A percentile compares a stretch with the other conserved stretches of the same genome.
Evolutionary conservation across 345 rosid genomes (phyloP).

Genomic region (Brassica napus): DNA sequence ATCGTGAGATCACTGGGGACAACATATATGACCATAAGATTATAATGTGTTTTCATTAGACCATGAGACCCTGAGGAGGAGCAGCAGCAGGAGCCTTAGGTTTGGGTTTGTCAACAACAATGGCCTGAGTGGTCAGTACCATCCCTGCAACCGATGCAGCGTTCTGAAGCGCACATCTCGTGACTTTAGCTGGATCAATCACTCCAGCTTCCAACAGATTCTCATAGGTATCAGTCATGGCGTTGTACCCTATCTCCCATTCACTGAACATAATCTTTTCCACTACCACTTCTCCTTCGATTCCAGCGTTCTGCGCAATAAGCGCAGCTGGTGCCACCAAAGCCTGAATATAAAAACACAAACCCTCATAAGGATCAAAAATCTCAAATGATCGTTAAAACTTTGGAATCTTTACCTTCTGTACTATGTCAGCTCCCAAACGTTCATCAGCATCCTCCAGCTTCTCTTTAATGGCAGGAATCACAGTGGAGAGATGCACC

Average conservation of each 20-base stretch:
- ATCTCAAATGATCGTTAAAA: neutral
- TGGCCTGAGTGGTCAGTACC: constrained; percentile 97
- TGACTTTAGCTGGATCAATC: constrained; percentile 92
- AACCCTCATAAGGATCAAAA: neutral
- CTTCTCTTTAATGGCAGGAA: constrained; percentile 75
- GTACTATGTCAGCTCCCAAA: constrained; percentile 91
- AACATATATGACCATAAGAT: too few species aligned
- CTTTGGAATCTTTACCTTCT: constrained; percentile 58
- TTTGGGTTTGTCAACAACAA: constrained; percentile 82
- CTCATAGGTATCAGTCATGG: constrained; percentile 87
- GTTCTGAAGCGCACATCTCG: constrained; percentile 90
- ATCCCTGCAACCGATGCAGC: constrained; percentile 95
- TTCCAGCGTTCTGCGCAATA: constrained; percentile 93
- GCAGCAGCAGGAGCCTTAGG: constrained; percentile 61
- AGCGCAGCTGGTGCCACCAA: constrained; percentile 80
- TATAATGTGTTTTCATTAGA: constrained; percentile 36
- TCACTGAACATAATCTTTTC: constrained; percentile 72
- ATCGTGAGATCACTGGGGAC: too few species aligned
- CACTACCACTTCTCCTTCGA: constrained; percentile 93
- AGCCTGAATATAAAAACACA: constrained; percentile 50
- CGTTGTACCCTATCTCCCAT: constrained; percentile 96
- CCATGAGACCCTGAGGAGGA: constrained; percentile 57
- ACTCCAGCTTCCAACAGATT: constrained; percentile 86
- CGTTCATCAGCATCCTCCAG: constrained; percentile 82
- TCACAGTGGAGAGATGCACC: constrained; percentile 73